Conservation (phyloP, 164 flowering plant species). For the Magnolia changhungtana region DNA sequence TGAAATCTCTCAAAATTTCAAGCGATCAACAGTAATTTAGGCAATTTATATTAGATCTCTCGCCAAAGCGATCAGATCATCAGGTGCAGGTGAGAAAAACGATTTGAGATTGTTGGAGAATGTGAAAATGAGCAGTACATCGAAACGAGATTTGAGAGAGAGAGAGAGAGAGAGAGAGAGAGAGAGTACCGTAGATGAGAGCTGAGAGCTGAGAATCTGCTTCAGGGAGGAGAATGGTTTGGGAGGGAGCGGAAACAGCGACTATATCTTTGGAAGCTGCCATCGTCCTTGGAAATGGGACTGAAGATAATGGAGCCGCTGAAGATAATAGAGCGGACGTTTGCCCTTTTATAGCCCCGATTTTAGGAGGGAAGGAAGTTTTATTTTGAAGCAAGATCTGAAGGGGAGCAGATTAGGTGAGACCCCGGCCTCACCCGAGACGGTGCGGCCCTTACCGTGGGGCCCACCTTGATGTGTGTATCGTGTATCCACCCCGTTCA, state of each 20-base stretch:
- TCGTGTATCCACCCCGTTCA: too few species aligned
- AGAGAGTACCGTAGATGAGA: constrained; percentile 36
- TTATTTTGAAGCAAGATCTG: too few species aligned
- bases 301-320: not conserved
- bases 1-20: not conserved
- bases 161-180: not conserved
- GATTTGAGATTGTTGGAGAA: too few species aligned
- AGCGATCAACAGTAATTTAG: not conserved
- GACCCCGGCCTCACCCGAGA: too few species aligned
- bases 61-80: not conserved
- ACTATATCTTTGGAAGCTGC: constrained; percentile 14
- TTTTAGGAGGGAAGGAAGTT: not conserved
- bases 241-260: constrained; percentile 31
- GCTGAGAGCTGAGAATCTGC: constrained; percentile 42
- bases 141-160: too few species aligned
- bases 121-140: too few species aligned
- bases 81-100: too few species aligned
- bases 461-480: too few species aligned
- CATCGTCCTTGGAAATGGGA: constrained; percentile 1
- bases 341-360: not conserved
- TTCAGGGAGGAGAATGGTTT: constrained; percentile 19
- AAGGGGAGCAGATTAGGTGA: too few species aligned
- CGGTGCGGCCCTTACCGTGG: too few species aligned
- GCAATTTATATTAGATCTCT: not conserved
- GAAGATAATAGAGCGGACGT: not conserved